These are phyloP conservation scores for Malassezia pachydermatis DNA, from an alignment of 1,284 basidiomycete species.

Conservation along the genomic window DNA sequence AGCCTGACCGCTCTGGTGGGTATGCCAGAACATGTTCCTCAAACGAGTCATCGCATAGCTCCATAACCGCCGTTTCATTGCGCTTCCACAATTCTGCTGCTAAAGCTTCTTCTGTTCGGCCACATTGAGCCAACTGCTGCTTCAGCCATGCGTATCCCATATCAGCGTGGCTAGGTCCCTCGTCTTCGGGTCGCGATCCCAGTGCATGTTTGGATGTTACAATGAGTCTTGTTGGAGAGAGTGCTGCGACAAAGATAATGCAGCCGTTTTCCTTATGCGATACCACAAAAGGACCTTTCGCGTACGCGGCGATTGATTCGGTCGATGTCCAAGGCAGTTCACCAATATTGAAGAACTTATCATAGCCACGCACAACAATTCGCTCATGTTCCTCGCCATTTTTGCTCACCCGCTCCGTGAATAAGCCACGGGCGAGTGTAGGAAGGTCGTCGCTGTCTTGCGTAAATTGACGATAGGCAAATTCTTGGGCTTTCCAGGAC, in stretches of 20 bases:
- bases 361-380: conserved; percentile 84
- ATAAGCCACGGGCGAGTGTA: conserved; percentile 42
- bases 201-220: conserved; percentile 75
- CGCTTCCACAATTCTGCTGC: conserved; percentile 68
- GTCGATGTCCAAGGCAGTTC: conserved; percentile 82
- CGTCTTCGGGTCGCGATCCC: conserved; percentile 18
- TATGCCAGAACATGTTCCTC: conserved; percentile 93
- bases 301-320: conserved; percentile 52
- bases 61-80: conserved; percentile 69
- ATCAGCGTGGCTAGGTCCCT: conserved; percentile 57
- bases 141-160: conserved; percentile 73
- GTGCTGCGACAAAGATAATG: conserved; percentile 87
- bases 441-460: conserved; percentile 31
- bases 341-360: conserved; percentile 97
- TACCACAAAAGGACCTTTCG: conserved; percentile 69
- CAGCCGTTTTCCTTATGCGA: conserved; percentile 96
- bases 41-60: conserved; percentile 91
- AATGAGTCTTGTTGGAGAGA: conserved; percentile 65
- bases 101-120: conserved; percentile 63
- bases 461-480: conserved; percentile 43
- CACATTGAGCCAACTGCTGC: conserved; percentile 59
- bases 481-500: conserved; percentile 43
- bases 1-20: conserved; percentile 68
- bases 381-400: conserved; percentile 51
- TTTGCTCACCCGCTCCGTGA: conserved; percentile 30